These are phyloP conservation scores for Acanthamoeba healyi DNA, from an alignment of 208 protist genomes.

Conservation along the genomic window DNA sequence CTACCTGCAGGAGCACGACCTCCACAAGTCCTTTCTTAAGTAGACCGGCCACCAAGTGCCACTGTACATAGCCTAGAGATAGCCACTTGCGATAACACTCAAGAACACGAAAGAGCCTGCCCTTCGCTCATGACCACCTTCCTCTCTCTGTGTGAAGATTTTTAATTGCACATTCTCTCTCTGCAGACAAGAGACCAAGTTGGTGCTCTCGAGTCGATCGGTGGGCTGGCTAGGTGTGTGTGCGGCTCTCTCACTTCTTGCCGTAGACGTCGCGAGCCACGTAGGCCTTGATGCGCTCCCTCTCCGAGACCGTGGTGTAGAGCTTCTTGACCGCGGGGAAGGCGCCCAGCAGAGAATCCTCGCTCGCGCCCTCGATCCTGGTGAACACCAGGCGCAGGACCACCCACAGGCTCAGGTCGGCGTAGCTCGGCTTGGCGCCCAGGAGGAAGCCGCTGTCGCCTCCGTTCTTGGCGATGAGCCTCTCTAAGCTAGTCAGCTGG, in stretches of 20 bases:
- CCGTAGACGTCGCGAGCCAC: constrained; percentile 15
- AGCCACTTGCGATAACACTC: too few species aligned
- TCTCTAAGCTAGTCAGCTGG: background rate
- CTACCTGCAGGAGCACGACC: constrained; percentile 10
- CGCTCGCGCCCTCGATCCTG: background rate
- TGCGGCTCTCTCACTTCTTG: too few species aligned
- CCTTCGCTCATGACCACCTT: too few species aligned
- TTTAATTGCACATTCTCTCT: too few species aligned
- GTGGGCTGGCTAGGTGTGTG: too few species aligned
- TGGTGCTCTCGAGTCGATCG: too few species aligned
- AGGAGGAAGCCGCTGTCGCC: constrained; percentile 44
- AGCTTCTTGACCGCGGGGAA: background rate
- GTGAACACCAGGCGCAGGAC: background rate
- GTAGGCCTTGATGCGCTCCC: constrained; percentile 45
- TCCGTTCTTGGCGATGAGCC: constrained; percentile 40
- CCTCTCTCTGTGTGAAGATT: too few species aligned
- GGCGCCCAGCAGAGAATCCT: background rate
- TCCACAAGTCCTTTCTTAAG: constrained; percentile 18
- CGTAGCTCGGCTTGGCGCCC: constrained; percentile 53
- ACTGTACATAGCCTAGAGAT: too few species aligned
- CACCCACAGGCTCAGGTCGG: background rate
- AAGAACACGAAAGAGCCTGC: too few species aligned
- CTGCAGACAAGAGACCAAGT: too few species aligned
- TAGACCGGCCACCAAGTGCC: background rate
- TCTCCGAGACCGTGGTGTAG: background rate